Evolutionary conservation across 371 early-diverging fungal species (phyloP).

Genomic region (Encephalitozoon romaleae): DNA sequence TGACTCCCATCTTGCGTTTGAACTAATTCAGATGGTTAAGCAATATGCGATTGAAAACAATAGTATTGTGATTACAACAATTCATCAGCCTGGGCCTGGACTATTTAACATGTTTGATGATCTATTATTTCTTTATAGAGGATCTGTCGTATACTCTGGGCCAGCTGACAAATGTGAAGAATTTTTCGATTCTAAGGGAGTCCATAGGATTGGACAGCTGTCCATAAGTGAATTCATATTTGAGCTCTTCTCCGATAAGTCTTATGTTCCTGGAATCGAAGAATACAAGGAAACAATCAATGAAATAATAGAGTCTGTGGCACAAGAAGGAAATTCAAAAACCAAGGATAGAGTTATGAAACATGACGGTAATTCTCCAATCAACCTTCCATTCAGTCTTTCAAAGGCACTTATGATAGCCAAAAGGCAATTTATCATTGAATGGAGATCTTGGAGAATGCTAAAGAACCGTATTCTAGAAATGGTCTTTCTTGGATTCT

Average conservation of each 20-base stretch:
- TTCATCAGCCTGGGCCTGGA: constrained; percentile 56
- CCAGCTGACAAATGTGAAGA: constrained; percentile 59
- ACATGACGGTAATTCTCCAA: background rate
- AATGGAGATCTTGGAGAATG: background rate
- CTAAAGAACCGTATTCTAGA: background rate
- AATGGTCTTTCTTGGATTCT: background rate
- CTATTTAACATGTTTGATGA: constrained; percentile 62
- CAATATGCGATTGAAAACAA: constrained; percentile 20
- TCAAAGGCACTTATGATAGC: background rate
- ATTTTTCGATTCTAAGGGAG: constrained; percentile 65
- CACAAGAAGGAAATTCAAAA: background rate
- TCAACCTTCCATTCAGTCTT: background rate
- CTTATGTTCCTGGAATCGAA: background rate
- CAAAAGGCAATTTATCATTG: background rate
- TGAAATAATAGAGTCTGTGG: background rate
- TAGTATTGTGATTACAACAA: constrained; percentile 29
- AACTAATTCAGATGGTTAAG: constrained; percentile 11
- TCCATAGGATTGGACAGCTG: constrained; percentile 65
- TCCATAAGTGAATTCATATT: constrained; percentile 69
- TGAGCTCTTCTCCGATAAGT: constrained; percentile 62
- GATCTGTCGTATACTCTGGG: constrained; percentile 56
- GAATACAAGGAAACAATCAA: background rate
- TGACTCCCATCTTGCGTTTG: constrained; percentile 45
- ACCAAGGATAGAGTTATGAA: background rate
- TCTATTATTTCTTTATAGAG: constrained; percentile 62